Evolutionary conservation across 1,284 basidiomycete species (phyloP), one percentile per base, ranked within the genome.

Genomic region (Spongispora temasekensis): DNA sequence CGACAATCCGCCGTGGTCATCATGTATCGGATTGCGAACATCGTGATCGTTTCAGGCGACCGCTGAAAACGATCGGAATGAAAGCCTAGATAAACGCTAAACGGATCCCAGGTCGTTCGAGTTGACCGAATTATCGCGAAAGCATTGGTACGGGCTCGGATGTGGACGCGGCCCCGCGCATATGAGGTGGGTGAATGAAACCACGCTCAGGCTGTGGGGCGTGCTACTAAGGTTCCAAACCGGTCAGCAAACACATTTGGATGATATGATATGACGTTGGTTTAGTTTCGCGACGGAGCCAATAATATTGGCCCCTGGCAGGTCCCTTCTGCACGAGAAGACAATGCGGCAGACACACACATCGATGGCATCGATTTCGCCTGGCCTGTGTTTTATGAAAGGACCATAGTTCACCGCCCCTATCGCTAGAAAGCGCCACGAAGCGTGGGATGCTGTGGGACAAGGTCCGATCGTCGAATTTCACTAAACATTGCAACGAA

Each of bases 321-420:
- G n/a, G n/a, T 8, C 44, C 44, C 23, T 7, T 46, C 25, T 46
- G 23, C 34, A 53, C 58, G 57, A 62, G 53, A 68, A 65, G 53
- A 69, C 68, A 70, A 73, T 55, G 71, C 61, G 68, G 68, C 54
- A 71, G 53, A 64, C 71, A 46, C 59, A 64, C 67, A 54, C 57
- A 51, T 60, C 23, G 46, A 54, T 64, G 57, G 52, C 44, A 59
- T 58, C 37, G 35, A 61, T 62, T 61, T 61, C 70, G 19, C 44
- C 27, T 48, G 23, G 25, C 25, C 25, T 64, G 71, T 66, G 61
- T 42, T 66, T 60, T 61, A 62, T 64, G 50, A 57, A 25, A 58
- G 17, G 44, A 35, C 31, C 25, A 53, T 59, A 35, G 31, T 57
- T 50, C 46, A 66, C 51, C 21, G 52, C 56, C 51, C 60, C 53